Conservation (phyloP, 1,284 basidiomycete genomes). For the Ceraceosorus guamensis region DNA sequence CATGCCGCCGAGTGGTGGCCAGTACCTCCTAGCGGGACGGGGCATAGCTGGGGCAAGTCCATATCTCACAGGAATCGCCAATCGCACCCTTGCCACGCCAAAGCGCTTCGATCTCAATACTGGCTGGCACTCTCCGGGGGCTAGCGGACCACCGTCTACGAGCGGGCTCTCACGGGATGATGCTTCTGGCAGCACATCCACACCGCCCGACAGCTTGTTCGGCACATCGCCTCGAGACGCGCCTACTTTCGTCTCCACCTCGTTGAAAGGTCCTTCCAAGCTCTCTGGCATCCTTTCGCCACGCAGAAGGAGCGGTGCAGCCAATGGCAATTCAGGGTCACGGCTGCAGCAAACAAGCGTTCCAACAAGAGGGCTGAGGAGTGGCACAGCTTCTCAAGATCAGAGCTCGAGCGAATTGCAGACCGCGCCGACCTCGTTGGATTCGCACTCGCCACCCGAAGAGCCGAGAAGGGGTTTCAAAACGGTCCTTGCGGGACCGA, state of each 20-base stretch:
- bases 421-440: background rate
- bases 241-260: background rate
- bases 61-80: background rate
- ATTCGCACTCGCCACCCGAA: background rate
- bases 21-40: conserved; percentile 7
- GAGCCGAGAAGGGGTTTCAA: background rate
- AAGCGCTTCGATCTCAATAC: background rate
- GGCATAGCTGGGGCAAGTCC: background rate
- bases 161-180: background rate
- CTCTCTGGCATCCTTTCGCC: background rate
- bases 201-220: background rate
- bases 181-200: background rate
- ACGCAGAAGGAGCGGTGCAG: background rate
- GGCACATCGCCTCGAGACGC: background rate
- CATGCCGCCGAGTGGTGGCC: conserved; percentile 7
- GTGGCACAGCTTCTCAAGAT: background rate
- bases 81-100: background rate
- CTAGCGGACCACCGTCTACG: background rate
- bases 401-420: background rate
- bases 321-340: background rate
- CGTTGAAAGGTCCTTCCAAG: too few species aligned
- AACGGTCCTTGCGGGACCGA: conserved; percentile 26
- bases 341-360: background rate
- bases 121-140: background rate
- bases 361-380: background rate